Evolutionary conservation across 352 stramenopile genomes (phyloP), one percentile per base, ranked within the genome.

Genomic region (Hyaloperonospora arabidopsidis): DNA sequence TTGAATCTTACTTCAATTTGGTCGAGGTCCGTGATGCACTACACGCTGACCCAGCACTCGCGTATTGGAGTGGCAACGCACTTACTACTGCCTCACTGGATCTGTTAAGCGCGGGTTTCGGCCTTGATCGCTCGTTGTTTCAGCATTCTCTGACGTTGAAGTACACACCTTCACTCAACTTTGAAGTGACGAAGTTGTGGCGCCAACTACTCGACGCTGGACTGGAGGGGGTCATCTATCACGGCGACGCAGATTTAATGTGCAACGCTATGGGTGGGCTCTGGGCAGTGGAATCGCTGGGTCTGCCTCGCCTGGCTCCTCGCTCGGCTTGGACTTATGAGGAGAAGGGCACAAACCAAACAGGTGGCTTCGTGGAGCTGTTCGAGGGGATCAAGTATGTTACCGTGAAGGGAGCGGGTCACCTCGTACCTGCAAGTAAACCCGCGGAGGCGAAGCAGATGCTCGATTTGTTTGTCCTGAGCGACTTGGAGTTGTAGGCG

Each of bases 381-480:
- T 97, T 93, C 57, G 58, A 90, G 23, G 74, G 69, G n/a, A 54
- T 97, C 14, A 78, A 64, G 21, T 97, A 93, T 63, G 53, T 96
- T 45, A 97, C 89, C 0, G 90, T 97, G 53, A 89, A 93, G 49
- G 89, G 87, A 12, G 84, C 86, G 0, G 92, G 92, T 14, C 88
- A 97, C 60, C 73, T 97, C 52, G 89, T 96, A 46, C 89, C 87
- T 0, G 73, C 76, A 59, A 84, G 76, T 61, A 90, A 96, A 57
- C 77, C 77, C 4, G 52, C 72, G 14, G 73, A 85, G 48, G 72
- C 77, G 18, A 82, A 83, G 58, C 67, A 76, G 60, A 86, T 88
- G 77, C 69, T 88, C 32, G 71, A 88, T 54, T 53, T 76, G 44
- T 88, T 85, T 47, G 70, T 88, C 32, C 60, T 88, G 23, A 80